Conservation (phyloP, 108 stramenopile genomes). For the Skeletonema potamos region DNA sequence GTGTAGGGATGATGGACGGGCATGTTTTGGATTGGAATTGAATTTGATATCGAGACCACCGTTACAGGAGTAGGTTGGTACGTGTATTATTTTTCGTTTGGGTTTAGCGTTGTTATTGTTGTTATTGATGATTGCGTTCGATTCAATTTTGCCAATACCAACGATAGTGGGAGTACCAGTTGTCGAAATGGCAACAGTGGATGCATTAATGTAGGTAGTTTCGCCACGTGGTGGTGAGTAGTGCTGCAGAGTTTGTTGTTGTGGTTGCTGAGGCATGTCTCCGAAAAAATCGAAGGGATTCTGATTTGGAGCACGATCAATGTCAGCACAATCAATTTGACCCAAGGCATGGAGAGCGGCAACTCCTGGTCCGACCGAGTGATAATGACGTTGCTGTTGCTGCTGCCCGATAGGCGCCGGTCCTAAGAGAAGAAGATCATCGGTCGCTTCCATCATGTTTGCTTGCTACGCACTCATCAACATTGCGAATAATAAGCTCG, state of each 20-base stretch:
- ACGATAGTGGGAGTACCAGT: constrained; percentile 18
- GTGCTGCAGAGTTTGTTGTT: constrained; percentile 5
- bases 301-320: not conserved
- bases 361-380: constrained; percentile 3
- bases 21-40: constrained; percentile 29
- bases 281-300: constrained; percentile 11
- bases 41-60: constrained; percentile 48
- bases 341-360: not conserved
- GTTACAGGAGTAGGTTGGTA: constrained; percentile 48
- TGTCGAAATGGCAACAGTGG: constrained; percentile 8
- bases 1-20: constrained; percentile 42
- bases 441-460: constrained; percentile 9
- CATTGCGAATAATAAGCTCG: too few relatives aligned
- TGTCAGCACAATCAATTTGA: not conserved
- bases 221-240: constrained; percentile 9
- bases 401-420: not conserved
- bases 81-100: constrained; percentile 20
- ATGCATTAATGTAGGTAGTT: constrained; percentile 22
- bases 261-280: not conserved
- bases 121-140: not conserved
- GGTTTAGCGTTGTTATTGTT: not conserved
- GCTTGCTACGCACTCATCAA: too few relatives aligned
- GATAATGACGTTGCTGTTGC: constrained; percentile 3
- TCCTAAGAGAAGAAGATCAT: not conserved
- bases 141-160: constrained; percentile 41